These are phyloP conservation scores for Saccharomyces hybrid DNA, from an alignment of 1,139 yeast genomes.

Conservation along the genomic window DNA sequence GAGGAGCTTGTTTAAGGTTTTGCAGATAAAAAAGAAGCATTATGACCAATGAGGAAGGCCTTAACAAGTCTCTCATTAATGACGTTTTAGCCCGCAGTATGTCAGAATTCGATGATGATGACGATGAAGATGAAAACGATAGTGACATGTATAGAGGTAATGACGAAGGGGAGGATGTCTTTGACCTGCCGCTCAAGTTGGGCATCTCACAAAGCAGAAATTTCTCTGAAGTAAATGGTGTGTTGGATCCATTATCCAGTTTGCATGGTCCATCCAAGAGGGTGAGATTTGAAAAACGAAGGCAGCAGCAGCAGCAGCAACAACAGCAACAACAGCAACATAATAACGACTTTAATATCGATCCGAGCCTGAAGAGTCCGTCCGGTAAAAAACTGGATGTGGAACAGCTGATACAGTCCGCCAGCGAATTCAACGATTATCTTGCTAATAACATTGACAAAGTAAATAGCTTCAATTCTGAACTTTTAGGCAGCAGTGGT, in stretches of 20 bases:
- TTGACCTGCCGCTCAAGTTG: slow-evolving; percentile 25
- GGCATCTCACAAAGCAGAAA: slow-evolving; percentile 14
- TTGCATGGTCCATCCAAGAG: slow-evolving; percentile 9
- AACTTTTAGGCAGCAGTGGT: slow-evolving; percentile 10
- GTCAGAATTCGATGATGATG: slow-evolving; percentile 13
- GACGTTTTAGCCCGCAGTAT: slow-evolving; percentile 9
- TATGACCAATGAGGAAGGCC: slow-evolving; percentile 3
- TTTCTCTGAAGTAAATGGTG: slow-evolving; percentile 22
- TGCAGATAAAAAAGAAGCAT: neutral
- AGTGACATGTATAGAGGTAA: slow-evolving; percentile 9
- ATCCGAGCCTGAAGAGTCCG: slow-evolving; percentile 8
- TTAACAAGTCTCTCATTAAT: slow-evolving; percentile 3
- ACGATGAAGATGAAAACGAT: slow-evolving; percentile 7
- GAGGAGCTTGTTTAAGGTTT: neutral
- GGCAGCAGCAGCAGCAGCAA: neutral
- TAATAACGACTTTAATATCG: neutral
- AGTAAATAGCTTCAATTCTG: slow-evolving; percentile 19
- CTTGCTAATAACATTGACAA: slow-evolving; percentile 24
- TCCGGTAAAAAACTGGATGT: slow-evolving; percentile 16
- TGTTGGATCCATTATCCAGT: slow-evolving; percentile 5
- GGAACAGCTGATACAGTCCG: slow-evolving; percentile 27
- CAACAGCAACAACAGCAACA: slow-evolving; percentile 3
- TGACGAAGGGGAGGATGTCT: slow-evolving; percentile 9
- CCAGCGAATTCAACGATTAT: slow-evolving; percentile 24
- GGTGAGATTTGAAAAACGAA: slow-evolving; percentile 14